Base-by-base conservation (phyloP, 2,329 filamentous ascomycete genomes). In the Cladosporium sp. region DNA sequence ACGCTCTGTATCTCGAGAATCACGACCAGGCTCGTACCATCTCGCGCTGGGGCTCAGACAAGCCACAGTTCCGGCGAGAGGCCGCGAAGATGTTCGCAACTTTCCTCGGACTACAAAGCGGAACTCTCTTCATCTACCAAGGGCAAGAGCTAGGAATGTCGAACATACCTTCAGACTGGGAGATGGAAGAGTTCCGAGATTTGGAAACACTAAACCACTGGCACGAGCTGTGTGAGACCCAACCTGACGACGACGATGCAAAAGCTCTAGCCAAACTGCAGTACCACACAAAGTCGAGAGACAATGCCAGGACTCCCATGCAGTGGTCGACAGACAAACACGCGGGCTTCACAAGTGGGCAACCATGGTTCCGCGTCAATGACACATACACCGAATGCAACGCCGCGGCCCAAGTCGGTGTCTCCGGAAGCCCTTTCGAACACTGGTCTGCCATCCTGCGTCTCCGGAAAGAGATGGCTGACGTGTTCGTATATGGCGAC, bases 1-100 rank as follows among this genome's bases (percentile, higher is more conserved):
- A 88, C 71, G 84, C 87, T 0, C 76, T 88, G 38, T 90, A 87
- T 73, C 81, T 87, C 61, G 87, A 89, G 74, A 89, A 88, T 74
- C 87, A 90, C 74, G 87, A 90, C 69, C 86, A 88, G 69, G 83
- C 84, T 1, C 85, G 87, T 18, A 80, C 82, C 6, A 79, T 89
- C 62, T 85, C 85, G 66, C 82, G 87, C 12, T 88, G 84, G 68
- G 80, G 80, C 7, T 78, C 81, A 55, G 82, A 85, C 34, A 78
- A 77, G 32, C 81, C 83, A 3, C 76, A 82, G 70, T 74, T 83
- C 67, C 80, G 85, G 18, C 77, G 75, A 5, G 71, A 78, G 7
- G 83, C 84, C 28, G 84, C 84, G 7, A 89, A 89, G 75, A 81
- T 89, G 78, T 76, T 89, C 12, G 67, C 71, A 3, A 52, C 70